Percentiles rank a stretch among this genome's conserved stretches.
Evolutionary conservation across 257 asterid species (phyloP).

Genomic region (Buddleja alternifolia): DNA sequence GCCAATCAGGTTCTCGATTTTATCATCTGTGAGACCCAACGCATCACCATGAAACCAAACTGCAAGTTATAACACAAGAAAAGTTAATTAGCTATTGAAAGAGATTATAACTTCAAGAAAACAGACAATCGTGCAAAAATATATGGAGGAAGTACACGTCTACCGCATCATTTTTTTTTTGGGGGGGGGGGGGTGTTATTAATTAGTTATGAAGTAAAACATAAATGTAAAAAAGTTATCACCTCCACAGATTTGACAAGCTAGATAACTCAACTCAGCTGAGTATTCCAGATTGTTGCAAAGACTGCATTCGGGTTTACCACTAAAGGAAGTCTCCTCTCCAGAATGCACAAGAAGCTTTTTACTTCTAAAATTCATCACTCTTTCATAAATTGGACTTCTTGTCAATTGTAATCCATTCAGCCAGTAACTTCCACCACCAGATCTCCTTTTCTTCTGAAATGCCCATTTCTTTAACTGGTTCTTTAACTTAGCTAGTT

Average conservation of each 20-base stretch:
- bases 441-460: conserved; percentile 63
- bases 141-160: not conserved
- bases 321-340: conserved; percentile 35
- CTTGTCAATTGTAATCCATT: conserved; percentile 71
- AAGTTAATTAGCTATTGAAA: conserved; percentile 24
- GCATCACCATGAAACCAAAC: conserved; percentile 97
- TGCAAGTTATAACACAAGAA: conserved; percentile 43
- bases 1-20: conserved; percentile 65
- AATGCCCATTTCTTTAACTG: conserved; percentile 41
- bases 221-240: conserved; percentile 4
- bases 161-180: too few species aligned
- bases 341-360: conserved; percentile 59
- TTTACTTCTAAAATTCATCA: conserved; percentile 54
- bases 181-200: conserved; percentile 12
- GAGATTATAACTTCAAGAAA: conserved; percentile 3
- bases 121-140: conserved; percentile 23
- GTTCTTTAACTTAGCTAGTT: conserved; percentile 46
- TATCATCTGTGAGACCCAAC: conserved; percentile 63
- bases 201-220: conserved; percentile 18
- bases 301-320: conserved; percentile 62
- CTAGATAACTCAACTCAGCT: conserved; percentile 61
- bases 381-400: conserved; percentile 64
- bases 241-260: conserved; percentile 93
- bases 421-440: conserved; percentile 69
- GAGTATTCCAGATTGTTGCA: conserved; percentile 68